These are phyloP conservation scores for Emergomyces africanus DNA, from an alignment of 2,329 filamentous ascomycete species.

Conservation along the genomic window DNA sequence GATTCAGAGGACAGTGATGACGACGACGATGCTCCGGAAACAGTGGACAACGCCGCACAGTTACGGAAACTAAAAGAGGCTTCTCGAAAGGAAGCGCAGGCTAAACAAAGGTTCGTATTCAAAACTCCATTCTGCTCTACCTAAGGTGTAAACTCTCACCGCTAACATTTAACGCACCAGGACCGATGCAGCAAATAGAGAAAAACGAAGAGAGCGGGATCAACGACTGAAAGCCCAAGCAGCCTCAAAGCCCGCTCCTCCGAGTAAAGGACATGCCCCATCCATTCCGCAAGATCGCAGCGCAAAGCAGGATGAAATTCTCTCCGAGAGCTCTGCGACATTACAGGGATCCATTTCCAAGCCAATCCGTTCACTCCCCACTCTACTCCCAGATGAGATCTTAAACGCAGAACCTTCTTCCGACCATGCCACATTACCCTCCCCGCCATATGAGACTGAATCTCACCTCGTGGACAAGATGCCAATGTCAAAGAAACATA, in stretches of 20 bases:
- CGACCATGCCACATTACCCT: constrained; percentile 26
- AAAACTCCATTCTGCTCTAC: not conserved
- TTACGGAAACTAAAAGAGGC: constrained; percentile 25
- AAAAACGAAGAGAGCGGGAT: constrained; percentile 29
- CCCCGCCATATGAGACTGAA: constrained; percentile 28
- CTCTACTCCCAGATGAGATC: constrained; percentile 39
- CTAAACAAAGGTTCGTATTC: constrained; percentile 23
- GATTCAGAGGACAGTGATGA: constrained; percentile 18
- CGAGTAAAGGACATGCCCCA: not conserved
- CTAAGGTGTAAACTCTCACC: not conserved
- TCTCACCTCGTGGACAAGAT: not conserved
- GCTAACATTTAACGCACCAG: not conserved
- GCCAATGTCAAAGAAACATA: constrained; percentile 30
- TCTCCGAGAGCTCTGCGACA: constrained; percentile 30
- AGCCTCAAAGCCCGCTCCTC: not conserved
- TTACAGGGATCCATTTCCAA: constrained; percentile 26
- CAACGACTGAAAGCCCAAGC: constrained; percentile 28
- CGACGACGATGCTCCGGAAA: constrained; percentile 32
- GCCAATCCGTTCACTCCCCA: constrained; percentile 28
- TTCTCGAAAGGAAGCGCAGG: constrained; percentile 26
- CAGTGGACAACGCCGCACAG: constrained; percentile 28
- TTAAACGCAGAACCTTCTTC: constrained; percentile 34
- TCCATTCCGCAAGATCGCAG: constrained; percentile 1
- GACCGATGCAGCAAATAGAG: constrained; percentile 23
- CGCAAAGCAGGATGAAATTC: constrained; percentile 20